phyloP scores from a whole-genome alignment of 495 filamentous ascomycete species.

The Penicillium cosmopolitanum region DNA sequence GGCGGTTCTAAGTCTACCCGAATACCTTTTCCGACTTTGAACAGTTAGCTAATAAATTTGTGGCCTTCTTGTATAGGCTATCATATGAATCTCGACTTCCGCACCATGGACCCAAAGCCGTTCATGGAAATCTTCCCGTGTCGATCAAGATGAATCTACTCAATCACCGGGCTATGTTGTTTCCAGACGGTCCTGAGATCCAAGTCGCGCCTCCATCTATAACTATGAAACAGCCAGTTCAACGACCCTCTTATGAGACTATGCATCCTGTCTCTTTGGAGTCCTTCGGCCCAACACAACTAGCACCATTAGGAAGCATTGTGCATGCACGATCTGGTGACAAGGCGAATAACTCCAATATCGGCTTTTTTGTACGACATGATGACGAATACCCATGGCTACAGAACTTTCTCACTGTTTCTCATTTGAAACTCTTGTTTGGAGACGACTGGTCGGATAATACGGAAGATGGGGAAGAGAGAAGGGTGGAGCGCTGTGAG shows the following conservation, averaged over 20 bases:
- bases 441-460: constrained; percentile 19
- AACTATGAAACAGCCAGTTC: constrained; percentile 23
- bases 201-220: constrained; percentile 9
- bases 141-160: not conserved
- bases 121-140: constrained; percentile 36
- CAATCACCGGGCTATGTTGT: not conserved
- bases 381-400: constrained; percentile 49
- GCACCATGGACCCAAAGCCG: constrained; percentile 32
- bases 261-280: not conserved
- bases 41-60: not conserved
- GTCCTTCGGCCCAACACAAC: constrained; percentile 25
- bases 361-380: constrained; percentile 48
- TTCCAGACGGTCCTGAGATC: not conserved
- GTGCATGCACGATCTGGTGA: constrained; percentile 51
- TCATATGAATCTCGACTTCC: constrained; percentile 33
- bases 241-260: constrained; percentile 23
- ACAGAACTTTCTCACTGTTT: constrained; percentile 41
- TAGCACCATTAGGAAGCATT: constrained; percentile 42
- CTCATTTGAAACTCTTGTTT: constrained; percentile 37
- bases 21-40: not conserved
- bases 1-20: not conserved
- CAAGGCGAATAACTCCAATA: constrained; percentile 52
- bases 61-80: constrained; percentile 10
- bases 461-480: not conserved
- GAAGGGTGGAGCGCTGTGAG: constrained; percentile 46